These are phyloP conservation scores for Lipomyces yamadae DNA, from an alignment of 805 yeast species.

Conservation along the genomic window DNA sequence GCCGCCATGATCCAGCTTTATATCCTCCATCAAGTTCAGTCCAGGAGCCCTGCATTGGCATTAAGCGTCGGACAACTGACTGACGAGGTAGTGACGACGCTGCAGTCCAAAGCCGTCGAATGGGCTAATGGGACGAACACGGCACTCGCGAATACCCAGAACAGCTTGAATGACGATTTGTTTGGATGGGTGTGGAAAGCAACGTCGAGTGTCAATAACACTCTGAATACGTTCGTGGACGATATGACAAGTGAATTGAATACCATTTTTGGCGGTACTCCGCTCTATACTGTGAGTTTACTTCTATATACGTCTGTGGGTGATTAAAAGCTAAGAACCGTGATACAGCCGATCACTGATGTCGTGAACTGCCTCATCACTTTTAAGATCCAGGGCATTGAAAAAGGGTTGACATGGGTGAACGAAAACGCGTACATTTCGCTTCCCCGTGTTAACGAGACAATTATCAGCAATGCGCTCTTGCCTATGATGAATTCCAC, in stretches of 20 bases:
- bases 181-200: conserved; percentile 69
- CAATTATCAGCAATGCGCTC: conserved; percentile 18
- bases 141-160: conserved; percentile 56
- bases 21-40: conserved; percentile 48
- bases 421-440: conserved; percentile 62
- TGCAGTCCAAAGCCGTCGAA: conserved; percentile 37
- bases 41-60: conserved; percentile 28
- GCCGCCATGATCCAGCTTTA: conserved; percentile 60
- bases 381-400: conserved; percentile 66
- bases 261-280: conserved; percentile 68
- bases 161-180: conserved; percentile 61
- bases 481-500: conserved; percentile 1
- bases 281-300: conserved; percentile 52
- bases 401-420: conserved; percentile 80
- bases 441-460: conserved; percentile 57
- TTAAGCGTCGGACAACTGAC: conserved; percentile 22
- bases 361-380: conserved; percentile 82
- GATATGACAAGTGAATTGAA: conserved; percentile 64
- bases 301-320: neutral
- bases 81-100: conserved; percentile 43
- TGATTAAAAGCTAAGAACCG: conserved; percentile 44
- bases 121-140: conserved; percentile 66
- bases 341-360: conserved; percentile 54
- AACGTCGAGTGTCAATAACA: conserved; percentile 61
- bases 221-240: conserved; percentile 61